Base-by-base conservation (phyloP, 306 rosid species). In the Prunus kanzakura region DNA sequence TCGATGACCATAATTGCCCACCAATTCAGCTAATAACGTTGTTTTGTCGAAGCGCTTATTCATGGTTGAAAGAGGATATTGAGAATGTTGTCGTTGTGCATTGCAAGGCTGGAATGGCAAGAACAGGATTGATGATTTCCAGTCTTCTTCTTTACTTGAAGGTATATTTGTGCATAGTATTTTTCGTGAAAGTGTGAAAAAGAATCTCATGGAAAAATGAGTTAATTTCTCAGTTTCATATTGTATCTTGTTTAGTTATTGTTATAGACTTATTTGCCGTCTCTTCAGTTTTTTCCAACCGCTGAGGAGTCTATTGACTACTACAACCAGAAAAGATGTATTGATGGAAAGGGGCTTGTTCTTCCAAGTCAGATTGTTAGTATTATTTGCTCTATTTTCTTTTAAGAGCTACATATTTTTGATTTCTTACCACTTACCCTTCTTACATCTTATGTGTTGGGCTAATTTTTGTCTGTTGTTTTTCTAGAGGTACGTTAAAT, bases 21-120 rank as follows among this genome's bases (percentile, higher is more conserved):
- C 98, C 99, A 22, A 75, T 84, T 83, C 97, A 88, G 82, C 84
- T 91, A 82, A 72, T 92, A 83, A 82, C 89, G 74, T 88, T 94
- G 73, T 96, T 96, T 81, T 96, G 99, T 84, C 96, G 82, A 82
- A 96, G 99, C 83, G 97, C 99, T 41, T 96, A 92, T 88, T 82
- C 98, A 29, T 96, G 99, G 99, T 85, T 96, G 91, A 96, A 92
- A 85, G 83, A 92, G 82, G 99, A 92, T 81, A 89, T 96, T 64
- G 98, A 96, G 87, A 96, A 96, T 84, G 96, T 96, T 45, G 98
- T 96, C 82, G 99, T 91, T 73, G 99, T 96, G 88, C 98, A 96
- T 82, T 96, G 99, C 81, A 96, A 96, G 87, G 97, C 98, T 41
- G 99, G 99, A 82, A 96, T 92, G 98, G 98, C 98, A 1, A 83